Percentiles rank a stretch among this genome's conserved stretches.
phyloP scores from a whole-genome alignment of 2,329 filamentous ascomycete genomes.

The Aspergillus eucalypticola region DNA sequence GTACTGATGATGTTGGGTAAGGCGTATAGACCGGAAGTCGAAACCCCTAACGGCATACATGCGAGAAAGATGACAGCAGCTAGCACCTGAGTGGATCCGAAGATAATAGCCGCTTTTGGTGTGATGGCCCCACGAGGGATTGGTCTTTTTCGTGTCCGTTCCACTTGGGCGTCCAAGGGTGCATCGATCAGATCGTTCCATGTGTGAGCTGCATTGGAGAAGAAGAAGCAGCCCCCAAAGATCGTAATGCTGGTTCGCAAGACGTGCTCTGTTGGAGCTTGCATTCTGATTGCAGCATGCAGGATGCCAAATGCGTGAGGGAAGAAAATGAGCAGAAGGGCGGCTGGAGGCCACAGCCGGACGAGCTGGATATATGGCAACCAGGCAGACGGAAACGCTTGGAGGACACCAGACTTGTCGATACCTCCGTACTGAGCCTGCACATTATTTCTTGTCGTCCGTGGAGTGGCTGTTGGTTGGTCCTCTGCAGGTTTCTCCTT shows the following conservation, averaged over 20 bases:
- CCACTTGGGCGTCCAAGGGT: slow-evolving; percentile 78
- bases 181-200: slow-evolving; percentile 93
- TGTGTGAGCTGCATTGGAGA: slow-evolving; percentile 71
- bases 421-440: slow-evolving; percentile 4
- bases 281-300: slow-evolving; percentile 44
- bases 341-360: slow-evolving; percentile 77
- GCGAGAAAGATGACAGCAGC: slow-evolving; percentile 1
- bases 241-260: slow-evolving; percentile 1
- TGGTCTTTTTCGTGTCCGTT: slow-evolving; percentile 68
- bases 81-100: slow-evolving; percentile 66
- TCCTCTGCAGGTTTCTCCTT: too few species aligned
- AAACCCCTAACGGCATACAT: neutral
- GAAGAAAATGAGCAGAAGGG: slow-evolving; percentile 83
- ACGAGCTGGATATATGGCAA: slow-evolving; percentile 38
- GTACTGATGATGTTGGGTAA: slow-evolving; percentile 5
- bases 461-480: too few species aligned
- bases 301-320: slow-evolving; percentile 84
- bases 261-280: slow-evolving; percentile 63
- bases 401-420: neutral
- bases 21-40: slow-evolving; percentile 2
- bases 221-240: slow-evolving; percentile 67
- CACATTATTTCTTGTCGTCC: neutral
- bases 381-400: neutral
- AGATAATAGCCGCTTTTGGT: slow-evolving; percentile 70
- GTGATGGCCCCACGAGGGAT: slow-evolving; percentile 77